A percentile compares a stretch with the other conserved stretches of the same genome.
phyloP scores from a whole-genome alignment of 345 rosid genomes.

The Pugionium cornutum region DNA sequence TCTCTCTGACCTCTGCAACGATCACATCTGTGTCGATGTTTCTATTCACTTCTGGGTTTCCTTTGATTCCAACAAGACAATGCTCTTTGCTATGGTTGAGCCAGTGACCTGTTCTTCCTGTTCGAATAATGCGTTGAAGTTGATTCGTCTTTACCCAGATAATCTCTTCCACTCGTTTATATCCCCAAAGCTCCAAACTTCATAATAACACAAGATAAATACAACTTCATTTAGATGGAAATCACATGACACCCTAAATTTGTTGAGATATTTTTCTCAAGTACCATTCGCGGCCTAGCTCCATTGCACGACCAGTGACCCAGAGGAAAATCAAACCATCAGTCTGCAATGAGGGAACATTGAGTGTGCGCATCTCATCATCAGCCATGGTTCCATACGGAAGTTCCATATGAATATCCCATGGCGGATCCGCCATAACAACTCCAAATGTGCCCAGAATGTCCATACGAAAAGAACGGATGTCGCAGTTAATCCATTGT shows the following conservation, averaged over 20 bases:
- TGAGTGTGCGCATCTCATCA: constrained; percentile 97
- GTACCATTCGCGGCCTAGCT: constrained; percentile 99
- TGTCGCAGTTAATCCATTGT: constrained; percentile 97
- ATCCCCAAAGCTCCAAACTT: constrained; percentile 96
- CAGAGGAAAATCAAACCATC: constrained; percentile 97
- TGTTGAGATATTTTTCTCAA: neutral
- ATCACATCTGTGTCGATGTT: constrained; percentile 96
- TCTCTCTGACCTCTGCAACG: constrained; percentile 99
- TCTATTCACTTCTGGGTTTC: constrained; percentile 88
- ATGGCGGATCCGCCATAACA: constrained; percentile 99
- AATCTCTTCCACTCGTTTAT: constrained; percentile 93
- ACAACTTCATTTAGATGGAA: neutral
- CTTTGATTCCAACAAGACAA: constrained; percentile 98
- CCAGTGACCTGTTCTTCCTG: constrained; percentile 99
- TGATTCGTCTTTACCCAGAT: constrained; percentile 95
- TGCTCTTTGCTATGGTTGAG: constrained; percentile 99
- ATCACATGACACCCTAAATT: neutral
- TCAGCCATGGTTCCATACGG: constrained; percentile 99
- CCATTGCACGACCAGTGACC: constrained; percentile 99
- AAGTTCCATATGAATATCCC: constrained; percentile 99
- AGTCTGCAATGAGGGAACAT: constrained; percentile 97
- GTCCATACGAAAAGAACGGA: constrained; percentile 89
- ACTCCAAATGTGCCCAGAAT: constrained; percentile 95
- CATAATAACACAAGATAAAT: neutral
- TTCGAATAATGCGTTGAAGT: constrained; percentile 97